Evolutionary conservation across 1,284 basidiomycete genomes (phyloP), one percentile per base, ranked within the genome.

Genomic region (Apiotrichum porosum): DNA sequence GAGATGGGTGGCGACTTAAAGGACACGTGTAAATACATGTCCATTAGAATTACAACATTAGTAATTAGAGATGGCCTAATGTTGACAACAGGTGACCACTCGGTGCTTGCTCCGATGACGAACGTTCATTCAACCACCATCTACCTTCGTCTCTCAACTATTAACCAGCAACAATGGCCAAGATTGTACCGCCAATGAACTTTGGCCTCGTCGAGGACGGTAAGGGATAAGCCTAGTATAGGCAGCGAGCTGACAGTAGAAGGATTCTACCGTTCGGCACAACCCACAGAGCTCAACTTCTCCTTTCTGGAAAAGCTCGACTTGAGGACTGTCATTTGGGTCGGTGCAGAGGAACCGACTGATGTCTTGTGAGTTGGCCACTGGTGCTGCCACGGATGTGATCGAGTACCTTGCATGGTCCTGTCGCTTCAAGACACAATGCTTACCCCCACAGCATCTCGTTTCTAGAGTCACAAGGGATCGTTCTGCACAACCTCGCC

Each of bases 271-370:
- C 68, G 77, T 3, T 77, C 75, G 18, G 76, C 76, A 9, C 77
- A 79, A 57, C 77, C 78, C 2, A 75, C 76, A 36, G 75, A 77
- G 54, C 71, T 78, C 56, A 78, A 78, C 63, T 77, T 78, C 52
- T 75, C 76, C 1, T 79, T 79, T 48, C 62, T 79, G 23, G 77
- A 78, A 57, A 75, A 77, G 56, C 69, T 79, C 18, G 63, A 69
- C 8, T 61, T 79, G 36, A 71, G 68, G 49, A 74, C 69, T 4
- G 71, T 79, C 43, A 75, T 79, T 52, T 79, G 77, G 77, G 73
- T 79, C 4, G 78, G 77, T 0, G 77, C 78, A 2, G 77, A 79
- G 57, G 76, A 78, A 41, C 77, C 77, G 0, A 71, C 74, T 9
- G 68, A 74, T 3, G 72, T 73, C 35, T 74, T 79, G 77, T 77